Percentiles rank a stretch among this genome's conserved stretches.
These are phyloP conservation scores for Wallacemonas sp. DNA, from an alignment of 208 protist genomes.

Conservation along the genomic window DNA sequence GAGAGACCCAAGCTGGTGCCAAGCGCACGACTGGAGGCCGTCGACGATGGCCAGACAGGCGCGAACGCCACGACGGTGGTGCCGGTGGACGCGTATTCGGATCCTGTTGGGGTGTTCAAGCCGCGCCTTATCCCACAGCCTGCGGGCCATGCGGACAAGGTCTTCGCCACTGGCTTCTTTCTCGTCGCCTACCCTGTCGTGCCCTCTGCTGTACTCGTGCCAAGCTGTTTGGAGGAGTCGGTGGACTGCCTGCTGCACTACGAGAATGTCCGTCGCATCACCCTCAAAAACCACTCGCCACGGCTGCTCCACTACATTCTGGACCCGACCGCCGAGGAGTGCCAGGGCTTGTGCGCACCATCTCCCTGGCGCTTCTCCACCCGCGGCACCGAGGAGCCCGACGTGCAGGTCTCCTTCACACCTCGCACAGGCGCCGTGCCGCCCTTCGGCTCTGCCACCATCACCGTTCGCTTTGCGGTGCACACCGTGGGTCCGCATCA, in stretches of 20 bases:
- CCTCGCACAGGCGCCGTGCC: constrained; percentile 65
- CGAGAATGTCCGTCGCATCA: constrained; percentile 66
- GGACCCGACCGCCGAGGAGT: constrained; percentile 60
- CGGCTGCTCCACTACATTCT: constrained; percentile 71
- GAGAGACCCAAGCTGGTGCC: constrained; percentile 22
- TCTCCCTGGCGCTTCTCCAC: constrained; percentile 30
- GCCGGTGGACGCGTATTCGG: constrained; percentile 17
- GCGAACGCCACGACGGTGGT: too few species aligned
- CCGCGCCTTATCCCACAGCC: constrained; percentile 16
- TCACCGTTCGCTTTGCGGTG: constrained; percentile 72
- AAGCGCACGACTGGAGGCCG: constrained; percentile 10
- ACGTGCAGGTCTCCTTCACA: constrained; percentile 55
- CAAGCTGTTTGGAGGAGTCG: constrained; percentile 63
- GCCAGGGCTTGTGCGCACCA: constrained; percentile 14
- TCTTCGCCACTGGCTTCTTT: constrained; percentile 77
- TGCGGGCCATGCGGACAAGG: constrained; percentile 8
- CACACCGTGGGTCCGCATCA: constrained; percentile 48
- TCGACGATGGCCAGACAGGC: background rate
- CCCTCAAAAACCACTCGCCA: constrained; percentile 73
- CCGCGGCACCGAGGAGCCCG: constrained; percentile 23
- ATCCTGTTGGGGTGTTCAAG: constrained; percentile 49
- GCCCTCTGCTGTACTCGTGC: constrained; percentile 58
- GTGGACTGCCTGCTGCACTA: constrained; percentile 78
- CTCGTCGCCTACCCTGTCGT: constrained; percentile 69
- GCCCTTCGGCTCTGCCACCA: constrained; percentile 33